Percentiles rank a stretch among this genome's conserved stretches.
Evolutionary conservation across 1,139 yeast genomes (phyloP).

Genomic region (Blastobotrys serpentis): DNA sequence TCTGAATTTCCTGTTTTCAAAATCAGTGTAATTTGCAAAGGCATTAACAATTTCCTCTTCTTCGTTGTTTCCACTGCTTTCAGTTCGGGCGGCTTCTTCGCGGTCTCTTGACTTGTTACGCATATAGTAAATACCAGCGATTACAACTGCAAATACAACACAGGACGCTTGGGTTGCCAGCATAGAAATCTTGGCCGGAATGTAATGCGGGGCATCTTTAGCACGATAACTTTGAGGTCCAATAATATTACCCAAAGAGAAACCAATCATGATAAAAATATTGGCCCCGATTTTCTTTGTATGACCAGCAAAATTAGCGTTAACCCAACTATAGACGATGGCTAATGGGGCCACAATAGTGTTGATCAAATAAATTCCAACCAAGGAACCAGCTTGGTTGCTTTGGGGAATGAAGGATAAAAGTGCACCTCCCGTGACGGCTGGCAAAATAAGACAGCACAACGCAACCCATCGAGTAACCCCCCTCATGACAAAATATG

Average conservation of each 20-base stretch:
- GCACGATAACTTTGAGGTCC: slow-evolving; percentile 69
- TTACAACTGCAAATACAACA: slow-evolving; percentile 44
- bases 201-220: slow-evolving; percentile 52
- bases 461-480: slow-evolving; percentile 6
- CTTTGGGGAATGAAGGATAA: slow-evolving; percentile 40
- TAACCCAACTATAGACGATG: slow-evolving; percentile 49
- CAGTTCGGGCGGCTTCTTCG: slow-evolving; percentile 37
- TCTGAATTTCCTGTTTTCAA: slow-evolving; percentile 59
- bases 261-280: slow-evolving; percentile 59
- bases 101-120: slow-evolving; percentile 36
- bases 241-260: slow-evolving; percentile 64
- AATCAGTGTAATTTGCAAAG: slow-evolving; percentile 61
- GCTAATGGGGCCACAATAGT: slow-evolving; percentile 42
- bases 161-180: slow-evolving; percentile 43
- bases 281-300: slow-evolving; percentile 63
- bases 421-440: slow-evolving; percentile 46
- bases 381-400: slow-evolving; percentile 37
- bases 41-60: slow-evolving; percentile 32
- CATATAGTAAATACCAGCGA: slow-evolving; percentile 3
- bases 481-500: slow-evolving; percentile 7
- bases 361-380: slow-evolving; percentile 44
- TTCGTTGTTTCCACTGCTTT: slow-evolving; percentile 7
- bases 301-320: slow-evolving; percentile 67
- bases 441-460: slow-evolving; percentile 37
- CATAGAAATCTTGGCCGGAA: slow-evolving; percentile 9